Evolutionary conservation across 2,329 filamentous ascomycete genomes (phyloP).

Genomic region (Bipolaris bicolor): DNA sequence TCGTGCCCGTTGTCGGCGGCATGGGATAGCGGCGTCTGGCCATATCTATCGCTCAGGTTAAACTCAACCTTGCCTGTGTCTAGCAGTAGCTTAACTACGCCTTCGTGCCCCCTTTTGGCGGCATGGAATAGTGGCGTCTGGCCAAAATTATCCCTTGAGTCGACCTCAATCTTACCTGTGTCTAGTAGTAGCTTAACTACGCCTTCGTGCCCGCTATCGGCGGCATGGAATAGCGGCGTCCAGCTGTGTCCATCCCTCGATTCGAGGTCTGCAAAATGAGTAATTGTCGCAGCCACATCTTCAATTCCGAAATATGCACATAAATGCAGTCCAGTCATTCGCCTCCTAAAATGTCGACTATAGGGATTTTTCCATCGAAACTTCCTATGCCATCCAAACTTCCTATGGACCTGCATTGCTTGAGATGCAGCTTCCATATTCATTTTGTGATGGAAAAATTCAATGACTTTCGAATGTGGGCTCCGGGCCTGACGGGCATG

Average conservation of each 20-base stretch:
- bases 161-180: background rate
- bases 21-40: background rate
- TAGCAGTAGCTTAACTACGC: background rate
- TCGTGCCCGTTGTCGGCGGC: too few relatives aligned
- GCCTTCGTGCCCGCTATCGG: background rate
- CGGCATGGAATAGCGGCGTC: background rate
- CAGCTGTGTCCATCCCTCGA: background rate
- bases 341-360: background rate
- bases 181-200: background rate
- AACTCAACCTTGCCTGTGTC: background rate
- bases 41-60: rapidly evolving
- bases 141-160: too few relatives aligned
- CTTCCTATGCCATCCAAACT: too few relatives aligned
- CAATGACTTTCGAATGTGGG: too few relatives aligned
- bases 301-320: too few relatives aligned
- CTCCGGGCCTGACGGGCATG: slow-evolving; percentile 17
- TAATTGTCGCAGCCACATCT: too few relatives aligned
- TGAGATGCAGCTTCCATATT: too few relatives aligned
- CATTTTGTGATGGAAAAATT: too few relatives aligned
- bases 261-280: background rate
- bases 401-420: too few relatives aligned
- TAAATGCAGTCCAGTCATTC: background rate
- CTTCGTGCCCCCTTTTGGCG: background rate
- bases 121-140: background rate
- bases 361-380: too few relatives aligned